Evolutionary conservation across 768 basidiomycete species (phyloP), one percentile per base, ranked within the genome.

Genomic region (Royoungia palumana): DNA sequence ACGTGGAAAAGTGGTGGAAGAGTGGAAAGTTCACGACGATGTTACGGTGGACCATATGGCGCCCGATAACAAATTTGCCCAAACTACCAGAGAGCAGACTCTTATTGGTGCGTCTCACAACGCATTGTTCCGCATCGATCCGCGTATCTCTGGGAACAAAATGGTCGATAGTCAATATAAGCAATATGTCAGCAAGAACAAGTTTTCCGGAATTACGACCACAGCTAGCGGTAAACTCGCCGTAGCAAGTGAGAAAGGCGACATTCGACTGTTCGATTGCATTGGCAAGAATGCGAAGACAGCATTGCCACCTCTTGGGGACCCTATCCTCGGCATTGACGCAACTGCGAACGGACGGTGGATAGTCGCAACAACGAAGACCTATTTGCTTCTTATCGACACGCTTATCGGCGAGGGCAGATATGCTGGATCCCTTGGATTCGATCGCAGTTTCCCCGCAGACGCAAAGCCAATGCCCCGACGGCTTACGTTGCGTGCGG

Each of bases 211-310:
- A 9, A 82, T 96, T 28, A 75, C 89, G 11, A 98, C 96, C 4
- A 98, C 95, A 13, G 85, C 82, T 30, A 67, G 71, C 16, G 95
- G 95, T 13, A 85, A 87, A 66, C 74, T 99, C 52, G 96, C 94
- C 7, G 88, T 99, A 11, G 94, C 90, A 30, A 94, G 91, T 59
- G 87, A 90, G 66, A 99, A 98, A 73, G 96, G 96, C 46, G 96
- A 98, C 63, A 89, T 99, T 56, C 77, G 94, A 34, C 74, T 99
- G 47, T 99, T 94, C 57, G 96, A 99, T 69, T 77, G 86, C 40
- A 87, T 99, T 56, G 96, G 96, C 37, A 99, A 98, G 79, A 98
- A 92, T 62, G 96, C 96, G 24, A 99, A 99, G 81, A 99, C 96
- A 11, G 93, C 94, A 12, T 73, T 99, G 30, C 94, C 94, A 28